These are phyloP conservation scores for Agapanthus africanus DNA, from an alignment of 106 monocot genomes.

Conservation along the genomic window DNA sequence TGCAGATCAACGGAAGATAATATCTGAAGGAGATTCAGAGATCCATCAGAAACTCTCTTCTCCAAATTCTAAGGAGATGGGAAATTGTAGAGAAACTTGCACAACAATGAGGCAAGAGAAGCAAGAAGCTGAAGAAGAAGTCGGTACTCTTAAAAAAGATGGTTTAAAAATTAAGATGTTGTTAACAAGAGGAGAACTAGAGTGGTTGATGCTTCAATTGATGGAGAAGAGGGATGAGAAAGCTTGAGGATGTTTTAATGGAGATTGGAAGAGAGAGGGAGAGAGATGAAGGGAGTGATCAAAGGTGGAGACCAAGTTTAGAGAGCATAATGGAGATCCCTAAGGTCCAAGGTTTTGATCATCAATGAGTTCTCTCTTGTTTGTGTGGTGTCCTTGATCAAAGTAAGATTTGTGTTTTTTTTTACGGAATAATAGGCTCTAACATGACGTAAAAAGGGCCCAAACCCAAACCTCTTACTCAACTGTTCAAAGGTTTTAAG, in stretches of 20 bases:
- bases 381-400: background rate
- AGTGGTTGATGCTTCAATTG: slow-evolving; percentile 3
- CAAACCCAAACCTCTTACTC: too few relatives aligned
- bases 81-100: background rate
- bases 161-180: background rate
- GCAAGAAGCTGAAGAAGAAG: background rate
- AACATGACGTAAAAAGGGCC: too few relatives aligned
- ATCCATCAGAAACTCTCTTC: too few relatives aligned
- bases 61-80: background rate
- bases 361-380: background rate
- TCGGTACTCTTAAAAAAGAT: background rate
- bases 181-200: slow-evolving; percentile 3
- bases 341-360: background rate
- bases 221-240: background rate
- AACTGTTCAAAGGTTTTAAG: too few relatives aligned
- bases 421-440: background rate
- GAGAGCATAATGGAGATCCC: slow-evolving; percentile 10
- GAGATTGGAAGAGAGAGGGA: slow-evolving; percentile 3
- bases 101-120: background rate
- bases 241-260: background rate
- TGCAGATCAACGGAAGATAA: too few relatives aligned
- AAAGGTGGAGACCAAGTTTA: background rate
- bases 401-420: background rate
- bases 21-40: too few relatives aligned
- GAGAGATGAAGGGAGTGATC: background rate